These are phyloP conservation scores for Penicillium polonicum DNA, from an alignment of 2,329 filamentous ascomycete species.

Conservation along the genomic window DNA sequence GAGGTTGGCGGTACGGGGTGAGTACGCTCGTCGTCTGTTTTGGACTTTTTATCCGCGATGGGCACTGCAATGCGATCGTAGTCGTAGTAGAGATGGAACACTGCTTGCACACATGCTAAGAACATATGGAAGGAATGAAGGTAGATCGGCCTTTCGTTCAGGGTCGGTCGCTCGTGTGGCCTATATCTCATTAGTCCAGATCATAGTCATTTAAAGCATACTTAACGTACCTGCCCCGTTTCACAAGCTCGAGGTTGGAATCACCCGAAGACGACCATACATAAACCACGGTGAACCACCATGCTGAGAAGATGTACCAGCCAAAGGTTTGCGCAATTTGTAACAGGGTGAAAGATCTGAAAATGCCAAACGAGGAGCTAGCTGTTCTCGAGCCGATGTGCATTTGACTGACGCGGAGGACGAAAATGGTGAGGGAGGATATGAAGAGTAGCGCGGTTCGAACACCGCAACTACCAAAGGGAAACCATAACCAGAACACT, in stretches of 20 bases:
- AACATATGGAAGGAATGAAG: conserved; percentile 68
- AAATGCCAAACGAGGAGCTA: conserved; percentile 64
- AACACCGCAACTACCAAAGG: conserved; percentile 71
- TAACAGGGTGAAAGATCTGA: conserved; percentile 58
- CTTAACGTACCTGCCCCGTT: conserved; percentile 60
- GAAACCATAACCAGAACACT: conserved; percentile 88
- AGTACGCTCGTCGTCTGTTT: conserved; percentile 36
- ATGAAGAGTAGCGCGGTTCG: conserved; percentile 74
- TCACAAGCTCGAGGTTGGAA: conserved; percentile 70
- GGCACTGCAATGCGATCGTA: conserved; percentile 66
- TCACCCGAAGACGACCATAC: conserved; percentile 65
- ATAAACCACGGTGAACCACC: conserved; percentile 77
- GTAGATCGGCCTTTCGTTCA: conserved; percentile 87
- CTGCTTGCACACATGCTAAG: conserved; percentile 68
- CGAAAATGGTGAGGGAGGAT: conserved; percentile 72
- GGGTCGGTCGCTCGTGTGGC: conserved; percentile 64
- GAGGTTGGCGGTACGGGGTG: conserved; percentile 39
- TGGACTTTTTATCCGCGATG: conserved; percentile 36
- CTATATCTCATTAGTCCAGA: conserved; percentile 26
- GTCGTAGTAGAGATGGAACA: conserved; percentile 69
- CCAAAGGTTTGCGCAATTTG: conserved; percentile 67
- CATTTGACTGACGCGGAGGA: conserved; percentile 81
- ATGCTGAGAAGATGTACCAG: conserved; percentile 76
- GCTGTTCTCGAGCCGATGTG: conserved; percentile 73
- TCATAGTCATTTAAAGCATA: neutral